These are phyloP conservation scores for Solanum arcanum DNA, from an alignment of 257 asterid genomes.

Conservation along the genomic window DNA sequence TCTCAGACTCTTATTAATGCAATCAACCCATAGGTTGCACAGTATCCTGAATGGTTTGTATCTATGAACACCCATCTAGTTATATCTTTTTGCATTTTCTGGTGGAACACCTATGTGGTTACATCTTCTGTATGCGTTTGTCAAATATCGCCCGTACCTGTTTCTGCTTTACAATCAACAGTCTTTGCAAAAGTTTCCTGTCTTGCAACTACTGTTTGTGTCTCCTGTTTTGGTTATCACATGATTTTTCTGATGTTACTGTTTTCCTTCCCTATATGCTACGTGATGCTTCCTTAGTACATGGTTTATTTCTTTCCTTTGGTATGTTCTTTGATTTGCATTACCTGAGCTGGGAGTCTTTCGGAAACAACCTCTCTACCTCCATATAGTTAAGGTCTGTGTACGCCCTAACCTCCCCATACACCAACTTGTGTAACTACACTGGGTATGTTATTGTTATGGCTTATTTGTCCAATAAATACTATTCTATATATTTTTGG, in stretches of 20 bases:
- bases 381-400: not conserved
- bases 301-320: not conserved
- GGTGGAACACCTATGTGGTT: not conserved
- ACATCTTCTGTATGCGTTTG: not conserved
- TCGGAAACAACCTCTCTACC: not conserved
- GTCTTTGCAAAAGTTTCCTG: not conserved
- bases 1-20: constrained; percentile 57
- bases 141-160: not conserved
- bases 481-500: not conserved
- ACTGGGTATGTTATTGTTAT: not conserved
- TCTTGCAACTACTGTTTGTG: not conserved
- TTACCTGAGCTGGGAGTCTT: not conserved
- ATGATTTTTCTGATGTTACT: not conserved
- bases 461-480: not conserved
- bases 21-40: constrained; percentile 30
- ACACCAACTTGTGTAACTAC: not conserved
- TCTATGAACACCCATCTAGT: not conserved
- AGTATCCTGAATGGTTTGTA: constrained; percentile 10
- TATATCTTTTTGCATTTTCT: not conserved
- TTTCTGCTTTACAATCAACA: not conserved
- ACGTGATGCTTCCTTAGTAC: not conserved
- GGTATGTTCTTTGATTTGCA: not conserved
- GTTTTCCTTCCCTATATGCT: not conserved
- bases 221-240: not conserved
- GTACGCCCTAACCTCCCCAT: not conserved